These are phyloP conservation scores for Candida namnaoensis DNA, from an alignment of 805 yeast genomes.

Conservation along the genomic window DNA sequence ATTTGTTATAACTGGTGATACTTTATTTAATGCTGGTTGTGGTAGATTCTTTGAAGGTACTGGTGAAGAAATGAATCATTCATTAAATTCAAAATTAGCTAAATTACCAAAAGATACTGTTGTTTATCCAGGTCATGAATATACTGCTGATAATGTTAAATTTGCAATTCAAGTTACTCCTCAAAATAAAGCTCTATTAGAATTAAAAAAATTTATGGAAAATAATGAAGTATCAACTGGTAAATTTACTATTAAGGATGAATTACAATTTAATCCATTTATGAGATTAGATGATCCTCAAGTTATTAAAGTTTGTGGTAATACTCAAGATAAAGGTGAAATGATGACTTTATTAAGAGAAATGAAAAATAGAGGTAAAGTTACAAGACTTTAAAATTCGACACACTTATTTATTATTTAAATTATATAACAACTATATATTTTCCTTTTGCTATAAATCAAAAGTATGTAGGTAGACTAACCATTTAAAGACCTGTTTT, in stretches of 20 bases:
- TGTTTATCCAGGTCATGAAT: constrained; percentile 95
- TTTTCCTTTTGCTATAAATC: too few relatives aligned
- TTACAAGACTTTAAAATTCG: too few relatives aligned
- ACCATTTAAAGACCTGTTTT: too few relatives aligned
- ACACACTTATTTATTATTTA: too few relatives aligned
- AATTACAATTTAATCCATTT: constrained; percentile 79
- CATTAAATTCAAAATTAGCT: constrained; percentile 54
- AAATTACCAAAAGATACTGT: constrained; percentile 58
- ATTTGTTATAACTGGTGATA: constrained; percentile 93
- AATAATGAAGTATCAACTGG: constrained; percentile 78
- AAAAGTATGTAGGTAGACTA: too few relatives aligned
- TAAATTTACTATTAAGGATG: constrained; percentile 75
- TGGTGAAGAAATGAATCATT: constrained; percentile 68
- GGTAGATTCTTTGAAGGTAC: constrained; percentile 95
- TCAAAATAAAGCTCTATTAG: constrained; percentile 35
- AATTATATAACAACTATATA: not conserved
- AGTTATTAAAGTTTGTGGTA: constrained; percentile 51
- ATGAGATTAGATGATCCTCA: constrained; percentile 68
- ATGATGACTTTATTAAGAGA: constrained; percentile 70
- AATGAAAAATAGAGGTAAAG: constrained; percentile 78
- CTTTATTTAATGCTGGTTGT: constrained; percentile 89
- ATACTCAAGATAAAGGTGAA: constrained; percentile 36
- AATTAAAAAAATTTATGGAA: constrained; percentile 41
- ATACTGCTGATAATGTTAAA: constrained; percentile 72
- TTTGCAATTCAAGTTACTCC: constrained; percentile 58